Conservation (phyloP, 2,329 filamentous ascomycete genomes). For the Xylariaceae sp. region DNA sequence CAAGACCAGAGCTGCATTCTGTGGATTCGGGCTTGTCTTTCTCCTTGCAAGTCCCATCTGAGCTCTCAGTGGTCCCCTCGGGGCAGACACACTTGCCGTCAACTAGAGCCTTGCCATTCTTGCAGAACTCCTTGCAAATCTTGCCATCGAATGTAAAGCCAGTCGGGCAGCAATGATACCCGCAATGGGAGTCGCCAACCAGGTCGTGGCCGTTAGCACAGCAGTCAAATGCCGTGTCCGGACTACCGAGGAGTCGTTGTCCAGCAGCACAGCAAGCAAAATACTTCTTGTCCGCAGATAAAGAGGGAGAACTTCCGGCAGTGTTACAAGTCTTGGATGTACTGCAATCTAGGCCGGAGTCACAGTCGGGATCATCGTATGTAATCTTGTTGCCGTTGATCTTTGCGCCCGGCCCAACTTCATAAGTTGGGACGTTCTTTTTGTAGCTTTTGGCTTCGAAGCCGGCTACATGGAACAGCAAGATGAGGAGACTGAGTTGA, state of each 20-base stretch:
- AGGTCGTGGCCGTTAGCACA: conserved; percentile 22
- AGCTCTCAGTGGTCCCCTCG: conserved; percentile 8
- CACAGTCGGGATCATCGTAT: conserved; percentile 16
- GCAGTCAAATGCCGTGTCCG: conserved; percentile 23
- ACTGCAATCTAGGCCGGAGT: conserved; percentile 10
- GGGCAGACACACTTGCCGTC: conserved; percentile 24
- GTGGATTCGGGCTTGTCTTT: neutral
- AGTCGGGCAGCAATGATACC: conserved; percentile 22
- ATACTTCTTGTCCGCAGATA: conserved; percentile 21
- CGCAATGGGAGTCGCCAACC: conserved; percentile 8
- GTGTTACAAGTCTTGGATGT: conserved; percentile 13
- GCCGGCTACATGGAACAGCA: conserved; percentile 7
- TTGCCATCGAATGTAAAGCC: conserved; percentile 20
- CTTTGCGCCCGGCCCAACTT: conserved; percentile 11
- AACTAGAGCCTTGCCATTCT: conserved; percentile 16
- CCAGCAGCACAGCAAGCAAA: conserved; percentile 22
- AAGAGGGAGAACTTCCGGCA: conserved; percentile 7
- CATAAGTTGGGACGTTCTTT: conserved; percentile 20
- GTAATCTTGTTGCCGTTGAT: conserved; percentile 17
- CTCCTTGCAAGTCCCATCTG: conserved; percentile 19
- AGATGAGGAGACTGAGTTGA: conserved; percentile 7
- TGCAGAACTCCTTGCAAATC: conserved; percentile 12
- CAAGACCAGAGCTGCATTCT: conserved; percentile 19
- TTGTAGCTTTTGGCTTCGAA: conserved; percentile 12
- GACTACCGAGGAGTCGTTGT: conserved; percentile 18